Conservation (phyloP, 108 stramenopile species). For the Nitzschia sp. region DNA sequence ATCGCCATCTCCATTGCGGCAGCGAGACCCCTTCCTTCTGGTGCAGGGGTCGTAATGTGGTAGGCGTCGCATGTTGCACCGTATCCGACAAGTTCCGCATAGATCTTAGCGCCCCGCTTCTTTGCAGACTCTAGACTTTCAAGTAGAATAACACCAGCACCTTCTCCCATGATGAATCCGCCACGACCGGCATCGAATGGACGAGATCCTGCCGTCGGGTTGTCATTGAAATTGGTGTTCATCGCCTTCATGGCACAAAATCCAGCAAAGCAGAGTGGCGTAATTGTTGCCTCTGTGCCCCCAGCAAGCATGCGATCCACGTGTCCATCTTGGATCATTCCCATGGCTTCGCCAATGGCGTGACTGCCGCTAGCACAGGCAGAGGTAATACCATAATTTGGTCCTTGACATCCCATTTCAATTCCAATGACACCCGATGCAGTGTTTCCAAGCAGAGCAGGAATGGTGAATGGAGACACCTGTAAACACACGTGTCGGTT, state of each 20-base stretch:
- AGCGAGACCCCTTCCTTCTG: constrained; percentile 92
- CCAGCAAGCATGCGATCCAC: constrained; percentile 94
- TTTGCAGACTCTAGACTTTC: constrained; percentile 91
- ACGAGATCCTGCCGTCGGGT: constrained; percentile 81
- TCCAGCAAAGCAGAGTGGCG: constrained; percentile 89
- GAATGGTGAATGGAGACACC: constrained; percentile 95
- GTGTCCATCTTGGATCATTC: constrained; percentile 84
- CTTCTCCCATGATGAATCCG: constrained; percentile 99
- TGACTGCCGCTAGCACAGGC: constrained; percentile 94
- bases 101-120: constrained; percentile 91
- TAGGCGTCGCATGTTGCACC: constrained; percentile 97
- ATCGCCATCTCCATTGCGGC: constrained; percentile 93
- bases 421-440: constrained; percentile 94
- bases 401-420: constrained; percentile 88
- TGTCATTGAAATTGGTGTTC: constrained; percentile 86
- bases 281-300: constrained; percentile 93
- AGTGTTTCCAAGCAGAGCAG: constrained; percentile 92
- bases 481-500: constrained; percentile 12
- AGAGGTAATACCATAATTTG: constrained; percentile 93
- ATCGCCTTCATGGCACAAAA: constrained; percentile 96
- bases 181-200: constrained; percentile 95
- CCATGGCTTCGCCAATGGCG: constrained; percentile 90
- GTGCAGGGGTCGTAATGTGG: constrained; percentile 97
- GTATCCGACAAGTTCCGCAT: constrained; percentile 93
- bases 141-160: constrained; percentile 93